Base-by-base conservation (phyloP, 2,329 filamentous ascomycete genomes). In the Penicillium sclerotigenum region DNA sequence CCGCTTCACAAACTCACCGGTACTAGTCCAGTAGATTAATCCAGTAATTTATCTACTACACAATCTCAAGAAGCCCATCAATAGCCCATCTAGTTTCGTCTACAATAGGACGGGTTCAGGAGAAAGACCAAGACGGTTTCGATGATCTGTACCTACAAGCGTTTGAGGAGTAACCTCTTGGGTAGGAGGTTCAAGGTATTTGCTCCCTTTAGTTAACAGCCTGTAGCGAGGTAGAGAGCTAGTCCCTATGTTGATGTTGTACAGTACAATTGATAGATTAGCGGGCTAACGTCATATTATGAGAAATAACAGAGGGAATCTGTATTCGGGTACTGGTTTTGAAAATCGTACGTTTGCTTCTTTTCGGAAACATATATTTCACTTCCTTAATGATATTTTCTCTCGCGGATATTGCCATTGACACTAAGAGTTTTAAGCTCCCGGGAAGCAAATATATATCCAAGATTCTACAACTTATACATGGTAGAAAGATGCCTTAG, bases 401-500 rank as follows among this genome's bases (percentile, higher is more conserved):
- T 1, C 22, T 3, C 26, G 7, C 13, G 1, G 2, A 10, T 16
- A 16, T 26, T n/a, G 4, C 7, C 14, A 9, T 41, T 24, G 1
- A 8, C 5, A 9, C 7, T 16, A 13, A 24, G 2, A 41, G 7
- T n/a, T 5, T 3, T n/a, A 16, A n/a, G 14, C 4, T 41, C n/a
- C 22, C 4, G 7, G 11, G 14, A 2, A n/a, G 16, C 7, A 16
- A 26, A 42, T 28, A 28, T 42, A 28, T 42, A 28, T 42, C 24
- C 5, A 1, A 6, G 22, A n/a, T 2, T 4, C 6, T 9, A 2
- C 2, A n/a, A 42, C 2, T 11, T 11, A n/a, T 28, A 1, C 1
- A 16, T 41, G 4, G 4, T 5, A 5, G 3, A 42, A 42, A 13
- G 5, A 38, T 13, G 22, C 18, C 2, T 14, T 4, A 34, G 5